Evolutionary conservation across 2,329 filamentous ascomycete species (phyloP).

Genomic region (Myotisia sp.): DNA sequence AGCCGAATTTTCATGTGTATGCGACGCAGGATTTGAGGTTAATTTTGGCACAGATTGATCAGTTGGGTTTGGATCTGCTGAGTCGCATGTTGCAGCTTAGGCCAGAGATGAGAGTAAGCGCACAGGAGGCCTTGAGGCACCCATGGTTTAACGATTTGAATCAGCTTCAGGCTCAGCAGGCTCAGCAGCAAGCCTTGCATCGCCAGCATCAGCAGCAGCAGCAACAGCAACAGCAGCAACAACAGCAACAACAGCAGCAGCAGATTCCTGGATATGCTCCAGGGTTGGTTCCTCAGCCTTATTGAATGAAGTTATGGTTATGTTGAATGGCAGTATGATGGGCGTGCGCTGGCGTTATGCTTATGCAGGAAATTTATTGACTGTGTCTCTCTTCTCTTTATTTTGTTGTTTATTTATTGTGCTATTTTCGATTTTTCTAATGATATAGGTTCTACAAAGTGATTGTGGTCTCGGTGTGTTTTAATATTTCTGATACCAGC

Average conservation of each 20-base stretch:
- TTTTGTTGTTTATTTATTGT: constrained; percentile 1
- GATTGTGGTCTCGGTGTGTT: too few relatives aligned
- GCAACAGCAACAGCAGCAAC: constrained; percentile 19
- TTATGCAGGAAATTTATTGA: constrained; percentile 2
- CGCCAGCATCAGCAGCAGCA: constrained; percentile 18
- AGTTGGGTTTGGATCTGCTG: constrained; percentile 70
- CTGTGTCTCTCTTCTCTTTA: constrained; percentile 1
- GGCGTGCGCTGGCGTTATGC: constrained; percentile 3
- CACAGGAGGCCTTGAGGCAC: constrained; percentile 71
- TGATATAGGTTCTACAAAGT: too few relatives aligned
- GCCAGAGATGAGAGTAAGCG: constrained; percentile 81
- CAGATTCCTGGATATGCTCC: constrained; percentile 20
- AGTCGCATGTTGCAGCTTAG: constrained; percentile 83
- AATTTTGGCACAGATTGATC: constrained; percentile 83
- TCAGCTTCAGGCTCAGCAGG: constrained; percentile 36
- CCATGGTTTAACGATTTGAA: constrained; percentile 71
- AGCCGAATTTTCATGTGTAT: constrained; percentile 85
- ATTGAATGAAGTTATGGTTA: constrained; percentile 5
- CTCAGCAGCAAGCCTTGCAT: constrained; percentile 26
- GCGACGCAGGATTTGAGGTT: constrained; percentile 77
- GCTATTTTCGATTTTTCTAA: too few relatives aligned
- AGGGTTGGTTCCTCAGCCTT: constrained; percentile 20
- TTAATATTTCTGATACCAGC: too few relatives aligned
- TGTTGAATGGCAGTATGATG: not conserved
- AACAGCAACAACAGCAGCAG: constrained; percentile 1